Evolutionary conservation across 225 moss, liverwort and hornwort genomes (phyloP), one percentile per base, ranked within the genome.

Genomic region (Pseudoscleropodium purum): DNA sequence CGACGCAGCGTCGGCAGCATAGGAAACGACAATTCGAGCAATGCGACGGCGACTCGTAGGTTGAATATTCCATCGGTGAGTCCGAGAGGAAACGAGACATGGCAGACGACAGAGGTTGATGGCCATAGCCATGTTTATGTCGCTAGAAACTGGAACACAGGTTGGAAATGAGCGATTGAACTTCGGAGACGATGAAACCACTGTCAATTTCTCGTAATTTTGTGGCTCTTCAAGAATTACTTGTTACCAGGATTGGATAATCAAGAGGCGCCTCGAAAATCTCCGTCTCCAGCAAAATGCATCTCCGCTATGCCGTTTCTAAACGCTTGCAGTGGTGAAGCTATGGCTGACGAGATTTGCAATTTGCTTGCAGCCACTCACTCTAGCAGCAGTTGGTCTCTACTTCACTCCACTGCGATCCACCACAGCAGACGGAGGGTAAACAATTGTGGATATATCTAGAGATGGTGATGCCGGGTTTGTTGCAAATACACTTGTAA

Each of bases 21-120:
- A 91, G n/a, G 89, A 89, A 78, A 86, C 83, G 79, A 89, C 75
- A 39, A 92, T 77, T 63, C 63, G 90, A 63, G 84, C 85, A 83
- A 85, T 69, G 75, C 63, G 87, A 85, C 82, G 85, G 51, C 89
- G 87, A 39, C 47, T 62, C 27, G 78, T 37, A 49, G 57, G 49
- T 29, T 24, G 81, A 78, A 82, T 41, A 41, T 43, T 64, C 76
- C 91, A 82, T 63, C 77, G 69, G n/a, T 51, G 89, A 61, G 80
- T 78, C 12, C 65, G 60, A 68, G 85, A 69, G 56, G 89, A 81
- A 75, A 82, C 85, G 56, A 68, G 85, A 81, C 91, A 89, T 33
- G 92, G 87, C 23, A 89, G 68, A 29, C 91, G 91, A 65, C 74
- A 41, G 29, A 92, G 83, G 66, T 65, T 83, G 79, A 86, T 79